A percentile compares a stretch with the other conserved stretches of the same genome.
These are phyloP conservation scores for Cryptococcus sp. DNA, from an alignment of 1,284 basidiomycete species.

Conservation along the genomic window DNA sequence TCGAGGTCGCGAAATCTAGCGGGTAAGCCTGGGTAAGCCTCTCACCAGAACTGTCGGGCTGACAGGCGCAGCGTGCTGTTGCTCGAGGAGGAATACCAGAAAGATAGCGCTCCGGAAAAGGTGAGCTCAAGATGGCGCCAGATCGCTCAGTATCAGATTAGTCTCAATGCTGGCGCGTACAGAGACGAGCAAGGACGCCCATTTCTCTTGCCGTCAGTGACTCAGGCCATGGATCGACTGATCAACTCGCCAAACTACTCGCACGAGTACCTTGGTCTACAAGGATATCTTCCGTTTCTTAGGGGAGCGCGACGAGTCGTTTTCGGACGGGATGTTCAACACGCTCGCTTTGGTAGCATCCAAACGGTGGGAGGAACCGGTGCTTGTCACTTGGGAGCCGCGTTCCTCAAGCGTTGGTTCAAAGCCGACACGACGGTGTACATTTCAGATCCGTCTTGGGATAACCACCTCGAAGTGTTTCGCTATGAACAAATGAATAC, in stretches of 20 bases:
- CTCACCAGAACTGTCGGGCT: too few species aligned
- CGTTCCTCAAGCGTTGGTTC: slow-evolving; percentile 81
- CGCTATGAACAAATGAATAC: slow-evolving; percentile 74
- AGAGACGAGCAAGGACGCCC: slow-evolving; percentile 47
- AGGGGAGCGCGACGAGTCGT: slow-evolving; percentile 73
- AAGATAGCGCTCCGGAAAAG: too few species aligned
- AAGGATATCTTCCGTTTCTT: slow-evolving; percentile 77
- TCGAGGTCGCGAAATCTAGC: too few species aligned
- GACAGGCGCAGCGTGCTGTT: too few species aligned
- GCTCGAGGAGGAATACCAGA: too few species aligned
- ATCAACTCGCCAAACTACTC: slow-evolving; percentile 54
- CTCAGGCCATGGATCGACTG: slow-evolving; percentile 50
- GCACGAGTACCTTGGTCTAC: slow-evolving; percentile 92
- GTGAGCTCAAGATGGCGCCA: too few species aligned
- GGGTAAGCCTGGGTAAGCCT: too few species aligned
- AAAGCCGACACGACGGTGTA: slow-evolving; percentile 64
- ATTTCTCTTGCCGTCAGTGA: slow-evolving; percentile 48
- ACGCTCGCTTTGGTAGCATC: slow-evolving; percentile 52
- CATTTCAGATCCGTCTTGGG: slow-evolving; percentile 91
- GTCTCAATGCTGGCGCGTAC: slow-evolving; percentile 62
- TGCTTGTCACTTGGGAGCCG: slow-evolving; percentile 83
- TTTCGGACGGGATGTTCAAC: slow-evolving; percentile 55
- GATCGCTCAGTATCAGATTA: too few species aligned
- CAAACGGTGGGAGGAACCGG: slow-evolving; percentile 95
- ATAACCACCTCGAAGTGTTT: slow-evolving; percentile 87